A percentile compares a stretch with the other conserved stretches of the same genome.
These are phyloP conservation scores for Backusella sp. DNA, from an alignment of 192 early-diverging fungal genomes.

Conservation along the genomic window DNA sequence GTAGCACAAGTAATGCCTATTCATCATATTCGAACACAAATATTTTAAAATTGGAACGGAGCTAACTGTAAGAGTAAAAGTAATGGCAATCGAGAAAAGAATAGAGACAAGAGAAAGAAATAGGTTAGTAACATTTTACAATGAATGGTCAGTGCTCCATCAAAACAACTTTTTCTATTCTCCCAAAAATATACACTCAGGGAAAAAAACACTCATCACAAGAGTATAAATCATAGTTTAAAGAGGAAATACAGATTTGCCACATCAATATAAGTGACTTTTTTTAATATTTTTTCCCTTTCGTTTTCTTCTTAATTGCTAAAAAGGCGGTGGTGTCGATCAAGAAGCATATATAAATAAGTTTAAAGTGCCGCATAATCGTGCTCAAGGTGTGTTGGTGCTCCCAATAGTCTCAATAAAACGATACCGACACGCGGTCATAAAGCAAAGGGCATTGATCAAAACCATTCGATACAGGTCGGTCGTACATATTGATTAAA, in stretches of 20 bases:
- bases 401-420: not conserved
- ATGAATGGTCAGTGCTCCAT: not conserved
- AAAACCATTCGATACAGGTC: not conserved
- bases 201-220: not conserved
- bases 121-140: not conserved
- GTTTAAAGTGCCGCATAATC: not conserved
- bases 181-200: not conserved
- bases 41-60: not conserved
- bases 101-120: not conserved
- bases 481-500: not conserved
- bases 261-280: not conserved
- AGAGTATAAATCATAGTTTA: not conserved
- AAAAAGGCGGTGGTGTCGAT: not conserved
- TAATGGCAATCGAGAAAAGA: not conserved
- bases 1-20: not conserved
- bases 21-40: not conserved
- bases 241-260: not conserved
- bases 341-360: not conserved
- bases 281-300: not conserved
- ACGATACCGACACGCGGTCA: not conserved
- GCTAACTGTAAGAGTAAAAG: not conserved
- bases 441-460: not conserved
- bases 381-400: not conserved
- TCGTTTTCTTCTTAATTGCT: not conserved
- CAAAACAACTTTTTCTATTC: not conserved